Percentiles rank a stretch among this genome's conserved stretches.
phyloP scores from a whole-genome alignment of 805 yeast species.

The Teunomyces pallodes region DNA sequence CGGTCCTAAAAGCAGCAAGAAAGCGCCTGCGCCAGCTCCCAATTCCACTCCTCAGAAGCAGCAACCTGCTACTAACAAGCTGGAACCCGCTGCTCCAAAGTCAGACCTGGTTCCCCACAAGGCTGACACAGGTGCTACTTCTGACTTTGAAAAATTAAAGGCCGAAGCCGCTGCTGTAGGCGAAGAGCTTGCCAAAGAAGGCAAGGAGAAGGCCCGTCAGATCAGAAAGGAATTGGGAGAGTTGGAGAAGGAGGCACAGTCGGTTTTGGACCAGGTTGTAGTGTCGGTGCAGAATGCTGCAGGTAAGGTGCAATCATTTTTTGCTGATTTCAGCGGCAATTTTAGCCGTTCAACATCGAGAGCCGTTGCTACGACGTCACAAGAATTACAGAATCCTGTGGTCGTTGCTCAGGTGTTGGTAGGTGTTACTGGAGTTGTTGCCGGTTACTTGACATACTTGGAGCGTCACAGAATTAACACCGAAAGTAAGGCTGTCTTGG shows the following conservation, averaged over 20 bases:
- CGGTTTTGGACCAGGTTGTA: conserved; percentile 17
- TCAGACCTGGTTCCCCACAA: conserved; percentile 15
- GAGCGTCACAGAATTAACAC: conserved; percentile 49
- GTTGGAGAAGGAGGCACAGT: conserved; percentile 20
- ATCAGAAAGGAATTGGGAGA: conserved; percentile 10
- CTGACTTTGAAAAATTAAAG: conserved; percentile 22
- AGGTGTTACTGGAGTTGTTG: conserved; percentile 46
- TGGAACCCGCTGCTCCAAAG: not conserved
- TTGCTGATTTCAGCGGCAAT: conserved; percentile 12
- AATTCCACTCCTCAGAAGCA: no score
- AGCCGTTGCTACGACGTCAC: conserved; percentile 4
- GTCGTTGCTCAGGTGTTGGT: conserved; percentile 53
- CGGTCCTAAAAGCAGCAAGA: no score
- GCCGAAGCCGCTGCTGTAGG: conserved; percentile 18
- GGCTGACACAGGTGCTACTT: conserved; percentile 20
- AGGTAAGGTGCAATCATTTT: conserved; percentile 8
- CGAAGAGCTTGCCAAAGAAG: conserved; percentile 17
- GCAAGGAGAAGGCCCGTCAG: conserved; percentile 12
- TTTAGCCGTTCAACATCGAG: not conserved
- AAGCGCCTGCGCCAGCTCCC: no score
- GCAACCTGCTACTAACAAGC: no score
- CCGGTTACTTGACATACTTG: conserved; percentile 48
- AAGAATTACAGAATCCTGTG: conserved; percentile 61
- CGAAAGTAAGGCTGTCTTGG: conserved; percentile 44
- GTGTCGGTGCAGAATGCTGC: conserved; percentile 15